A percentile compares a stretch with the other conserved stretches of the same genome.
phyloP scores from a whole-genome alignment of 2,329 filamentous ascomycete species.

The Sclerotinia minor region DNA sequence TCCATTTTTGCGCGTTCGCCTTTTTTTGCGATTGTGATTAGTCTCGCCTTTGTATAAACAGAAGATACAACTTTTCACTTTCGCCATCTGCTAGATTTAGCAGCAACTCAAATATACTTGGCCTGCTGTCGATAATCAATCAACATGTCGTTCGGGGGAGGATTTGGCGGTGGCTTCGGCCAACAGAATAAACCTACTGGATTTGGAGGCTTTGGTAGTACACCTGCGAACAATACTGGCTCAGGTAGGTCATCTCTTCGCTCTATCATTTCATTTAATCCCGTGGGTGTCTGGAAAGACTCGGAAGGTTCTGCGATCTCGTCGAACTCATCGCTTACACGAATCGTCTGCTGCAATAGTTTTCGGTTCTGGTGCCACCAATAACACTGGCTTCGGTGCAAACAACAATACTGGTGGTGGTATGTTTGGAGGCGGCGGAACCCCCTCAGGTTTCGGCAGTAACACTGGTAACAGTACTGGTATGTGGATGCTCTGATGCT shows the following conservation, averaged over 20 bases:
- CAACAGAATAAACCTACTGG: conserved; percentile 53
- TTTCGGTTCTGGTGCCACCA: conserved; percentile 45
- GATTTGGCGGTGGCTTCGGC: conserved; percentile 54
- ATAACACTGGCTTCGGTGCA: conserved; percentile 45
- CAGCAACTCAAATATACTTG: conserved; percentile 17
- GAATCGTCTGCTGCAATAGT: conserved; percentile 42
- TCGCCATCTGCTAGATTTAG: conserved; percentile 24
- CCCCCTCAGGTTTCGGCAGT: conserved; percentile 41
- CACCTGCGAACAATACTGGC: conserved; percentile 35
- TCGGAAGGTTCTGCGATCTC: conserved; percentile 19
- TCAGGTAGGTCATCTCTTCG: conserved; percentile 41
- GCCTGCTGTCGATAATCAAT: conserved; percentile 25
- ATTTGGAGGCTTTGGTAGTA: conserved; percentile 57
- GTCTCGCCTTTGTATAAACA: conserved; percentile 28
- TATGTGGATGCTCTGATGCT: conserved; percentile 42
- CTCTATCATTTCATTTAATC: conserved; percentile 20
- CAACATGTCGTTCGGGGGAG: conserved; percentile 43
- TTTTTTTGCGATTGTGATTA: conserved; percentile 36
- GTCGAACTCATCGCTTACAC: conserved; percentile 42
- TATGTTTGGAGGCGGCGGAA: conserved; percentile 42
- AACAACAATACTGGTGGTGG: conserved; percentile 43
- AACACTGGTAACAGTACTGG: conserved; percentile 40
- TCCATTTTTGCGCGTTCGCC: conserved; percentile 35
- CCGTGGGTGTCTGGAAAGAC: neutral
- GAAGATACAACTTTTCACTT: conserved; percentile 26